Evolutionary conservation across 345 rosid genomes (phyloP).

Genomic region (Pelargonium nanum): DNA sequence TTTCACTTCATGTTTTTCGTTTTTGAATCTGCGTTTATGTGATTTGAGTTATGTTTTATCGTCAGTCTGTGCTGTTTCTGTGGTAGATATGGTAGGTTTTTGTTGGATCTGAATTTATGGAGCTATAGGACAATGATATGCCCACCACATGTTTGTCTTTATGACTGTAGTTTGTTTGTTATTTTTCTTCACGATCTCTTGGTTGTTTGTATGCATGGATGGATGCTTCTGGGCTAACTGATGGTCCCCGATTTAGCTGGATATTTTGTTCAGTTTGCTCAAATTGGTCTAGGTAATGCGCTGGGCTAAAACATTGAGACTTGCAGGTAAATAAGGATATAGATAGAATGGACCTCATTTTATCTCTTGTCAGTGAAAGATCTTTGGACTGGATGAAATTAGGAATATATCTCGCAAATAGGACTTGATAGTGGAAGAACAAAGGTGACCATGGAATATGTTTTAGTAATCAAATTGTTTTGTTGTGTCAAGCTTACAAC

Average conservation of each 20-base stretch:
- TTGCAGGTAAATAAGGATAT: neutral
- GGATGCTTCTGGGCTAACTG: neutral
- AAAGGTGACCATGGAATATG: neutral
- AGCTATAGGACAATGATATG: neutral
- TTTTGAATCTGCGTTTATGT: no score
- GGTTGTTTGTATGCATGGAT: no score
- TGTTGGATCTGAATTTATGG: no score
- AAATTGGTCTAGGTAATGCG: neutral
- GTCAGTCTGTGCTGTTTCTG: no score
- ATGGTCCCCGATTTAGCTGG: neutral
- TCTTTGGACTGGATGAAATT: neutral
- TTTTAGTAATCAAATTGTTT: no score
- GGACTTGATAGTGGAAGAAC: no score
- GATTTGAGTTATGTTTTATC: no score
- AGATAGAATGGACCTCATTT: neutral
- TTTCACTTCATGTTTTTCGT: no score
- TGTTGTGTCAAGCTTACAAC: no score
- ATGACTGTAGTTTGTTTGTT: neutral
- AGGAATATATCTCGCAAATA: no score
- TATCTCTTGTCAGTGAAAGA: neutral
- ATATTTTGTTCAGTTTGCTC: neutral
- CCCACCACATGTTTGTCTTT: neutral
- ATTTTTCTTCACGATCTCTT: neutral
- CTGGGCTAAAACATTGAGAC: neutral
- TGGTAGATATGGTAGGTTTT: no score